Evolutionary conservation across 305 asterid genomes (phyloP).

Genomic region (Solanum chacoense): DNA sequence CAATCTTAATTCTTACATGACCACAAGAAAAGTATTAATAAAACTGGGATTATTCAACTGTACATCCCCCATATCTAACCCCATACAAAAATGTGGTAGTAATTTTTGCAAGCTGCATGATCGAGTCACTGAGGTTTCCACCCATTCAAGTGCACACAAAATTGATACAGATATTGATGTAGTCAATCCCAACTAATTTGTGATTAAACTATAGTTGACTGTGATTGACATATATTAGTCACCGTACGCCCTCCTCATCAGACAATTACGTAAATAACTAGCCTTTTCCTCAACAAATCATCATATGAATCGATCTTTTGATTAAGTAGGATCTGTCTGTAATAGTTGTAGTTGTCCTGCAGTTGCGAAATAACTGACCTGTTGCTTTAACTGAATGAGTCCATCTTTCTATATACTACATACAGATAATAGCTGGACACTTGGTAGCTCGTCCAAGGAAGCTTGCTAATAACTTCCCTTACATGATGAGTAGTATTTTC

Average conservation of each 20-base stretch:
- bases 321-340: background rate
- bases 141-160: background rate
- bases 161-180: background rate
- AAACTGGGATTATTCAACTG: slow-evolving; percentile 7
- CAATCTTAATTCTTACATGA: background rate
- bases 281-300: background rate
- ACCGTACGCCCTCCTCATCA: background rate
- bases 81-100: slow-evolving; percentile 11
- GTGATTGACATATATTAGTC: background rate
- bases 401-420: background rate
- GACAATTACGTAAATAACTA: background rate
- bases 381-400: background rate
- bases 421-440: background rate
- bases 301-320: background rate
- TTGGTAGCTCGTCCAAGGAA: background rate
- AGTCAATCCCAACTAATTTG: background rate
- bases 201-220: background rate
- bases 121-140: background rate
- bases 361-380: background rate
- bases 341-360: background rate
- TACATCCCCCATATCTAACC: slow-evolving; percentile 1
- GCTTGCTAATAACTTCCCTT: background rate
- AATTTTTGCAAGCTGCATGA: background rate
- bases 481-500: background rate
- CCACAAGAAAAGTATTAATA: background rate